These are phyloP conservation scores for Sugiyamaella xylanicola DNA, from an alignment of 1,139 yeast genomes.

Conservation along the genomic window DNA sequence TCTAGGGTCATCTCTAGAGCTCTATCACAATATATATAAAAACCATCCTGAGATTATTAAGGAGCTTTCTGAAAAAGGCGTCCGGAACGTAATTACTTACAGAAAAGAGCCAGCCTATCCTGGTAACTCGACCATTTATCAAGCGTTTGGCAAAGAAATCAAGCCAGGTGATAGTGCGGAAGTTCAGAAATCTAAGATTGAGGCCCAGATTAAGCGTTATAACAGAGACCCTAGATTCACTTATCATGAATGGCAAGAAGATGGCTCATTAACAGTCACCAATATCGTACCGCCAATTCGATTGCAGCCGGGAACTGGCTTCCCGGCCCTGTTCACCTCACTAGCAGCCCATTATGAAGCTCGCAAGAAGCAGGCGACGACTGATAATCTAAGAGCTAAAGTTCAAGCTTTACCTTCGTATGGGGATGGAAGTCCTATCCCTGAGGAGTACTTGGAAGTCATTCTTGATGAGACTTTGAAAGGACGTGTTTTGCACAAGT, in stretches of 20 bases:
- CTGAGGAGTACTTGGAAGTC: constrained; percentile 21
- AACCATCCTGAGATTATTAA: constrained; percentile 22
- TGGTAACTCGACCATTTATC: constrained; percentile 23
- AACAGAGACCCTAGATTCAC: constrained; percentile 22
- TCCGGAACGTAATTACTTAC: constrained; percentile 20
- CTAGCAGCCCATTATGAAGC: constrained; percentile 24
- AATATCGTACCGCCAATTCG: constrained; percentile 24
- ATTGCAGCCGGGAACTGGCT: constrained; percentile 22
- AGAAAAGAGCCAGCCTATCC: constrained; percentile 19
- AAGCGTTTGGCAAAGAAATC: constrained; percentile 26
- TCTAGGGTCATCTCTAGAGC: constrained; percentile 23
- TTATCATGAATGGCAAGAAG: constrained; percentile 23
- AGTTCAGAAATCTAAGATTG: constrained; percentile 20
- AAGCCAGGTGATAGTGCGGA: constrained; percentile 23
- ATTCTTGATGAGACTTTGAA: constrained; percentile 22
- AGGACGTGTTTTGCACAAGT: constrained; percentile 24
- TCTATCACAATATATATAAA: constrained; percentile 19
- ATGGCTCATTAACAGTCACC: constrained; percentile 22
- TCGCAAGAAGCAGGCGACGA: not conserved
- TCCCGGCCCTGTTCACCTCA: constrained; percentile 23
- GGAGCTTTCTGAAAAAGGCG: constrained; percentile 23
- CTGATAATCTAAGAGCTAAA: constrained; percentile 17
- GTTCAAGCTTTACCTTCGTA: constrained; percentile 22
- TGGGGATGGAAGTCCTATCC: constrained; percentile 26
- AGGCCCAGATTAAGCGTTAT: constrained; percentile 24